These are phyloP conservation scores for Astraeus odoratus DNA, from an alignment of 768 basidiomycete species.

Conservation along the genomic window DNA sequence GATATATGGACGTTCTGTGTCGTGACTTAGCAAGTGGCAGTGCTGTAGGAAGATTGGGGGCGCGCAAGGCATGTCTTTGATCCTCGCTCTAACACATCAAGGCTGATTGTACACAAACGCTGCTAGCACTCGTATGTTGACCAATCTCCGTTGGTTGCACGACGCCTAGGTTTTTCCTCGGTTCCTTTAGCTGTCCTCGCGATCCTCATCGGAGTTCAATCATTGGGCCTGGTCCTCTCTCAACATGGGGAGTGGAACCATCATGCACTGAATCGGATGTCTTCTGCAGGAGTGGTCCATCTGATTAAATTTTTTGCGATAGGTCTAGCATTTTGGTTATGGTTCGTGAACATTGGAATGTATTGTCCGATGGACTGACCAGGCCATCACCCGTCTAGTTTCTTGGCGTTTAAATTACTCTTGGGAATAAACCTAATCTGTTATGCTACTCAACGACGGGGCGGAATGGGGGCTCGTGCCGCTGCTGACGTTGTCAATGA, in stretches of 20 bases:
- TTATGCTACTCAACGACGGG: slow-evolving; percentile 68
- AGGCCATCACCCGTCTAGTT: slow-evolving; percentile 33
- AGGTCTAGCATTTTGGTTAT: slow-evolving; percentile 72
- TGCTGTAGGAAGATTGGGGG: slow-evolving; percentile 56
- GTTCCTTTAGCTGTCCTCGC: slow-evolving; percentile 84
- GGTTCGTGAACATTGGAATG: slow-evolving; percentile 45
- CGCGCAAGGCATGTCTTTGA: slow-evolving; percentile 52
- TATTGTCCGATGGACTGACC: neutral
- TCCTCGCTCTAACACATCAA: neutral
- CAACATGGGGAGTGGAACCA: slow-evolving; percentile 36
- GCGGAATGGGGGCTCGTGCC: slow-evolving; percentile 72
- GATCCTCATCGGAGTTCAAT: slow-evolving; percentile 71
- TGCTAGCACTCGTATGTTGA: slow-evolving; percentile 83
- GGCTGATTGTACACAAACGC: no score
- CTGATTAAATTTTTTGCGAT: slow-evolving; percentile 61
- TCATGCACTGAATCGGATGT: slow-evolving; percentile 28
- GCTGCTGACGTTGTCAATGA: slow-evolving; percentile 76
- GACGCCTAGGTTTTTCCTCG: slow-evolving; percentile 89
- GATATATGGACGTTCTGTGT: slow-evolving; percentile 93
- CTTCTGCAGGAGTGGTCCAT: slow-evolving; percentile 43
- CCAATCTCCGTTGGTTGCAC: slow-evolving; percentile 90
- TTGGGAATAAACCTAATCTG: slow-evolving; percentile 83
- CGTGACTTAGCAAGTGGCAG: slow-evolving; percentile 83
- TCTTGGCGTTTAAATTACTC: slow-evolving; percentile 86
- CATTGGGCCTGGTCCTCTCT: slow-evolving; percentile 53